These are phyloP conservation scores for Wickerhamiella domercqiae DNA, from an alignment of 805 yeast species.

Conservation along the genomic window DNA sequence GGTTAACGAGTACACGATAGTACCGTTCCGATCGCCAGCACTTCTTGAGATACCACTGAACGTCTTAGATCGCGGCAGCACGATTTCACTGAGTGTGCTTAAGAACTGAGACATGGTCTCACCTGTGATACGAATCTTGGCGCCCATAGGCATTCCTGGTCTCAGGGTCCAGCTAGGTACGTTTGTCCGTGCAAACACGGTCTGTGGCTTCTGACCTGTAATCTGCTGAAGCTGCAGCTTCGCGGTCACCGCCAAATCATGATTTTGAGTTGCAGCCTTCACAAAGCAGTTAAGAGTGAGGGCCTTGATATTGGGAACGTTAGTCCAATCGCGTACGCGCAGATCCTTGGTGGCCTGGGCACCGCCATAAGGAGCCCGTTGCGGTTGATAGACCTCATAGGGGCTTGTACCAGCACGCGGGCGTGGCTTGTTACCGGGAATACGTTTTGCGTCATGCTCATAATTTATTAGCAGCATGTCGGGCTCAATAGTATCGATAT, in stretches of 20 bases:
- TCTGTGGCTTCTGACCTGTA: slow-evolving; percentile 74
- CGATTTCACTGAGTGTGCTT: slow-evolving; percentile 76
- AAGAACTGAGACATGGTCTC: slow-evolving; percentile 74
- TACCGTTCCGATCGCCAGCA: slow-evolving; percentile 76
- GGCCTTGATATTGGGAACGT: slow-evolving; percentile 57
- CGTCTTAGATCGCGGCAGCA: slow-evolving; percentile 82
- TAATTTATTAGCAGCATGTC: slow-evolving; percentile 70
- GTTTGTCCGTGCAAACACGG: slow-evolving; percentile 60
- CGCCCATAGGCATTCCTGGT: slow-evolving; percentile 83
- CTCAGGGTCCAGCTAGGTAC: slow-evolving; percentile 77
- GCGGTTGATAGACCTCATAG: slow-evolving; percentile 71
- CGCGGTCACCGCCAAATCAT: slow-evolving; percentile 62
- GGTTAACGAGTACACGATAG: slow-evolving; percentile 68
- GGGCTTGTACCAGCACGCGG: slow-evolving; percentile 82
- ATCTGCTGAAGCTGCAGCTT: slow-evolving; percentile 75
- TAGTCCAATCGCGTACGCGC: slow-evolving; percentile 46
- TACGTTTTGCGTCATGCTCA: slow-evolving; percentile 35
- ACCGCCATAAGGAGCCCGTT: slow-evolving; percentile 61
- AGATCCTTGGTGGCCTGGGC: slow-evolving; percentile 61
- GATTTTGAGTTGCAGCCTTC: slow-evolving; percentile 41
- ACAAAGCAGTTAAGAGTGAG: slow-evolving; percentile 65
- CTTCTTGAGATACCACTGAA: slow-evolving; percentile 62
- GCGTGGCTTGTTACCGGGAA: slow-evolving; percentile 54
- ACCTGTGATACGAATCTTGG: slow-evolving; percentile 62
- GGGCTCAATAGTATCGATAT: slow-evolving; percentile 52